Percentiles rank a stretch among this genome's conserved stretches.
phyloP scores from a whole-genome alignment of 129 eudicot species.

The Scalesia atractyloides region DNA sequence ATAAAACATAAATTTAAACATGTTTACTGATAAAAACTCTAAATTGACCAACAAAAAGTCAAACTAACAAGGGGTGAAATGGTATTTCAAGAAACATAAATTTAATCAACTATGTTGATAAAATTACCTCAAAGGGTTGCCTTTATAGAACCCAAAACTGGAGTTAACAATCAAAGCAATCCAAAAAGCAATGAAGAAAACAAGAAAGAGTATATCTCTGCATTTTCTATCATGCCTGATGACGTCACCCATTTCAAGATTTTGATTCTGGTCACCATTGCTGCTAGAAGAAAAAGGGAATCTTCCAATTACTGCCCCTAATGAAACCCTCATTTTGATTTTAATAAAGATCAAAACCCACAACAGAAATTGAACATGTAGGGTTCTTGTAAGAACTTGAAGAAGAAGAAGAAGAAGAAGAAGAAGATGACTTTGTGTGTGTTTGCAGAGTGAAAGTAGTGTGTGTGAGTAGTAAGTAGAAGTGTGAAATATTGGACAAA shows the following conservation, averaged over 20 bases:
- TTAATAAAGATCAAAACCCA: conserved; percentile 8
- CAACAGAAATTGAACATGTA: conserved; percentile 20
- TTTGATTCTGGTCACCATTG: conserved; percentile 44
- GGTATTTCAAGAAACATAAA: conserved; percentile 25
- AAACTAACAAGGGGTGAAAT: neutral
- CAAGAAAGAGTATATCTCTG: conserved; percentile 78
- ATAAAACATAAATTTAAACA: conserved; percentile 23
- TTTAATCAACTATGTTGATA: neutral
- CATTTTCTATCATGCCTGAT: conserved; percentile 85
- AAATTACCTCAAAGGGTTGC: conserved; percentile 89
- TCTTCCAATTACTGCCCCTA: conserved; percentile 83
- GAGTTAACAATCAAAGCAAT: conserved; percentile 91
- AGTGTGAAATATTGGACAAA: conserved; percentile 24
- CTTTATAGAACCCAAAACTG: conserved; percentile 88
- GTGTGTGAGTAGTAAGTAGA: conserved; percentile 23
- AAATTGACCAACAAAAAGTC: conserved; percentile 23
- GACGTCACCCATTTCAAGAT: conserved; percentile 46
- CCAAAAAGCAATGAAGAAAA: conserved; percentile 86
- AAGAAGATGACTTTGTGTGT: conserved; percentile 22
- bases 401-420: conserved; percentile 25
- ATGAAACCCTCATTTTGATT: conserved; percentile 61
- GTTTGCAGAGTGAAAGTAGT: conserved; percentile 17
- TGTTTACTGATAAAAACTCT: neutral
- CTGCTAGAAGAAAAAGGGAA: conserved; percentile 70
- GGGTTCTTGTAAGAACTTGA: conserved; percentile 20